phyloP scores from a whole-genome alignment of 768 basidiomycete species.

The Leccinum sublutescens region DNA sequence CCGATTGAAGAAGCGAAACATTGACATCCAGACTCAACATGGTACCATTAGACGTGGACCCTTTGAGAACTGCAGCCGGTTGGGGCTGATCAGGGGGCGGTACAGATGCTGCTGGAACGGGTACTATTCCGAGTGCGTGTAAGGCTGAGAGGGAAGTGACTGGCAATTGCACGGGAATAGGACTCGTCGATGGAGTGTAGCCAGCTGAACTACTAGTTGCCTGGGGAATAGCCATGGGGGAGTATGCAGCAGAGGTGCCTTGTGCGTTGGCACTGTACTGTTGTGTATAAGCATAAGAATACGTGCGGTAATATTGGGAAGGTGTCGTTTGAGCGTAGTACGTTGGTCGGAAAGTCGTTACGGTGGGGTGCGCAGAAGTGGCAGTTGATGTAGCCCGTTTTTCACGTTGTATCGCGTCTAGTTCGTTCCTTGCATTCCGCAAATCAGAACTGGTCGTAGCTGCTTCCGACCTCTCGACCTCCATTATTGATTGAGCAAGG shows the following conservation, averaged over 20 bases:
- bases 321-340: slow-evolving; percentile 38
- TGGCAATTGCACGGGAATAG: slow-evolving; percentile 70
- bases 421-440: slow-evolving; percentile 58
- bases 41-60: slow-evolving; percentile 67
- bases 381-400: slow-evolving; percentile 46
- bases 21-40: slow-evolving; percentile 80
- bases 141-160: slow-evolving; percentile 56
- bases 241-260: slow-evolving; percentile 22
- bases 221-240: slow-evolving; percentile 35
- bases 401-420: slow-evolving; percentile 68
- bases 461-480: slow-evolving; percentile 64
- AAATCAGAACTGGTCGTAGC: slow-evolving; percentile 56
- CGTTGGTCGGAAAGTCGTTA: slow-evolving; percentile 40
- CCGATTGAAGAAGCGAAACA: slow-evolving; percentile 64
- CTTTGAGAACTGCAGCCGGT: slow-evolving; percentile 74
- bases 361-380: slow-evolving; percentile 32
- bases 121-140: slow-evolving; percentile 70
- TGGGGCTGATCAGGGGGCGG: slow-evolving; percentile 56
- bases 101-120: slow-evolving; percentile 57
- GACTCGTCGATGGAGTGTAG: slow-evolving; percentile 29
- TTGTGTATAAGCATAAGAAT: slow-evolving; percentile 65
- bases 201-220: slow-evolving; percentile 32
- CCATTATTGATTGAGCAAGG: slow-evolving; percentile 62
- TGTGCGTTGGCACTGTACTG: slow-evolving; percentile 40
- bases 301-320: slow-evolving; percentile 60